These are phyloP conservation scores for Claviceps maximensis DNA, from an alignment of 2,329 filamentous ascomycete species.

Conservation along the genomic window DNA sequence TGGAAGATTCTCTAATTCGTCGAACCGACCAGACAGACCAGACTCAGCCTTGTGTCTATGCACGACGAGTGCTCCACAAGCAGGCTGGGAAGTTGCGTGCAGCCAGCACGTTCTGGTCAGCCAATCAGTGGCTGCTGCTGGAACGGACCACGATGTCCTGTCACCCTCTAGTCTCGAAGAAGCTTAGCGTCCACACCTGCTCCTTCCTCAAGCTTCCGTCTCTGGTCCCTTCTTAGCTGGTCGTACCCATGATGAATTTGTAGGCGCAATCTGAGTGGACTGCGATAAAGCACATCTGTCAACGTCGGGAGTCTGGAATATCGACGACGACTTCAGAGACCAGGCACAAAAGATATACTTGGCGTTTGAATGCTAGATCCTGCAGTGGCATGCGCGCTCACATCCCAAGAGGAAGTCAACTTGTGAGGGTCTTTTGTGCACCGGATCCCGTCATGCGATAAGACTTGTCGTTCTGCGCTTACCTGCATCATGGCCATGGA, in stretches of 20 bases:
- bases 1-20: constrained; percentile 11
- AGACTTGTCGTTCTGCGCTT: not conserved
- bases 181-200: not conserved
- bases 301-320: not conserved
- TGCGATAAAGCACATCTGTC: not conserved
- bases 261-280: not conserved
- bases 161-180: not conserved
- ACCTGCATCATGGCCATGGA: constrained; percentile 6
- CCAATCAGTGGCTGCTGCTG: constrained; percentile 1
- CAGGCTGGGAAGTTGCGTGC: not conserved
- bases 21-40: no score
- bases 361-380: not conserved
- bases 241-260: not conserved
- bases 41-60: constrained; percentile 28
- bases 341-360: not conserved
- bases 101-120: not conserved
- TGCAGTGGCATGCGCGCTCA: not conserved
- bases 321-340: not conserved
- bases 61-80: not conserved
- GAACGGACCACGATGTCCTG: not conserved
- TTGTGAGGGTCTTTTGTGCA: not conserved
- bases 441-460: constrained; percentile 1
- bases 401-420: not conserved
- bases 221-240: not conserved
- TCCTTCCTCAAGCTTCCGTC: not conserved